Evolutionary conservation across 768 basidiomycete species (phyloP), one percentile per base, ranked within the genome.

Genomic region (Lactarius indigo): DNA sequence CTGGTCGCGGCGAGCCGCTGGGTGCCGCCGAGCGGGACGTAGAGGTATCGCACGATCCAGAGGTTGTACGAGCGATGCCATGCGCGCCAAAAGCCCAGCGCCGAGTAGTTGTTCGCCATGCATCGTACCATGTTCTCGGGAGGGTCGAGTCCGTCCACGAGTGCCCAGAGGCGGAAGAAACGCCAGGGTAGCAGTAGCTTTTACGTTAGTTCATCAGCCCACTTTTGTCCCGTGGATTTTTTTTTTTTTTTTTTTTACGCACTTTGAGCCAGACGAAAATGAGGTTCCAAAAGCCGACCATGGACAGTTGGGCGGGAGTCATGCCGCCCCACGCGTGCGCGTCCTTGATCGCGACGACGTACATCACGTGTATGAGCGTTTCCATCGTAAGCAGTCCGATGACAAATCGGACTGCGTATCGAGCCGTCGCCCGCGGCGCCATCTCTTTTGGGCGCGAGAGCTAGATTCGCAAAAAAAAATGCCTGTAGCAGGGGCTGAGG

Each of bases 51-150:
- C 42, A 94, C 86, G 56, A 96, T 81, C 97, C 96, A 98, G 17
- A 97, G 83, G 73, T 98, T 99, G 77, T 95, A 98, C 69, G 91
- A 93, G 9, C 97, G 82, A 75, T 98, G 96, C 97, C 96, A 98
- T 69, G 89, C 89, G 69, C 94, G 78, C 97, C 97, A 98, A 77
- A 99, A 98, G 0, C 94, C 94, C 12, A 89, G 75, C 0, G 88
- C 85, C 1, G 96, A 97, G 74, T 98, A 98, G 75, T 98, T 98
- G 76, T 98, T 99, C 26, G 87, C 91, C 88, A 98, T 90, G 73
- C 97, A 98, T 20, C 97, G 85, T 15, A 99, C 84, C 97, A 98
- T 97, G 76, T 99, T 99, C 76, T 99, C 97, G 0, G 96, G 97
- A 0, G 94, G 91, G 72, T 97, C 93, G 39, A 98, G 84, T 0